Conservation (phyloP, 2,329 filamentous ascomycete species). For the Dichotomopilus funicola region DNA sequence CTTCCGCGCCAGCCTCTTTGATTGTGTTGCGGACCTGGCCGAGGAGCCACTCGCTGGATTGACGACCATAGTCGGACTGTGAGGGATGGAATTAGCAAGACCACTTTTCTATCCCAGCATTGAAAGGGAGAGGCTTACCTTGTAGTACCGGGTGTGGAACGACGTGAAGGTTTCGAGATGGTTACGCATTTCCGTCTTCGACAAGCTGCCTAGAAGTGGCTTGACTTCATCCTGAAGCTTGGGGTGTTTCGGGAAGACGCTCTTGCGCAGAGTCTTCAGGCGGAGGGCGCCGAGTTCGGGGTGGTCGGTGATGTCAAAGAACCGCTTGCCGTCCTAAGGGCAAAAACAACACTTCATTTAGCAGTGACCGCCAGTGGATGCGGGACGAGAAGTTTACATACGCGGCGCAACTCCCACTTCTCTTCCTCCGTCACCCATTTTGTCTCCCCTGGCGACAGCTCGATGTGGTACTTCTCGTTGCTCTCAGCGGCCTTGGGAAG, state of each 20-base stretch:
- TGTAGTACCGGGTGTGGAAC: slow-evolving; percentile 80
- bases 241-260: slow-evolving; percentile 35
- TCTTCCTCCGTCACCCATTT: slow-evolving; percentile 88
- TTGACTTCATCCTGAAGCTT: slow-evolving; percentile 57
- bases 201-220: slow-evolving; percentile 60
- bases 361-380: neutral
- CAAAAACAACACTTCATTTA: slow-evolving; percentile 12
- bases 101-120: too few relatives aligned
- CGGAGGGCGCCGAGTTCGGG: slow-evolving; percentile 52
- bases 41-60: slow-evolving; percentile 85
- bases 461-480: slow-evolving; percentile 63
- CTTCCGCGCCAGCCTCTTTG: slow-evolving; percentile 60
- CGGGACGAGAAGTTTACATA: slow-evolving; percentile 37
- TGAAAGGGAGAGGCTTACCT: slow-evolving; percentile 5
- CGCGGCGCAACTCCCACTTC: slow-evolving; percentile 85
- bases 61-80: slow-evolving; percentile 63
- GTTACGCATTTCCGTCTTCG: slow-evolving; percentile 67
- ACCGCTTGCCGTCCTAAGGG: slow-evolving; percentile 69
- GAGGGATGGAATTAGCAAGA: too few relatives aligned
- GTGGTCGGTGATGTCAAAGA: slow-evolving; percentile 89
- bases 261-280: slow-evolving; percentile 39
- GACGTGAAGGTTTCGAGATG: slow-evolving; percentile 73
- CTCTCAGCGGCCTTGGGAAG: slow-evolving; percentile 25
- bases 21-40: slow-evolving; percentile 67
- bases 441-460: slow-evolving; percentile 75